These are phyloP conservation scores for Taphrina confusa DNA, from an alignment of 1,139 yeast species.

Conservation along the genomic window DNA sequence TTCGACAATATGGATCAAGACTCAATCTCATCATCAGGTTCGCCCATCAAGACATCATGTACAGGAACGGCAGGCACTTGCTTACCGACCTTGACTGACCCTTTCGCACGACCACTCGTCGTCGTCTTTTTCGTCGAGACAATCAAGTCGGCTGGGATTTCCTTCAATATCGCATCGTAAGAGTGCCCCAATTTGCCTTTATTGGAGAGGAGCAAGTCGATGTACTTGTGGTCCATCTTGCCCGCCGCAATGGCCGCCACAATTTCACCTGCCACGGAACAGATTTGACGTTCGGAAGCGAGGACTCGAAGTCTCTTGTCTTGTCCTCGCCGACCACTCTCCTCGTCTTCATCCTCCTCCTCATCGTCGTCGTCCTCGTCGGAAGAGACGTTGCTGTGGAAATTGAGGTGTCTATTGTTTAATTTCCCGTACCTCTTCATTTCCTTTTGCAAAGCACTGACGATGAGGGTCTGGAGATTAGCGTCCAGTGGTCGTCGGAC, in stretches of 20 bases:
- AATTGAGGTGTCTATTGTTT: conserved; percentile 3
- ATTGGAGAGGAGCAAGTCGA: conserved; percentile 20
- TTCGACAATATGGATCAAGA: too few species aligned
- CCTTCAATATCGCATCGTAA: conserved; percentile 31
- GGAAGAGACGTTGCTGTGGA: background rate
- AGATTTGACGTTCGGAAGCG: conserved; percentile 35
- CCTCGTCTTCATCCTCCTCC: conserved; percentile 29
- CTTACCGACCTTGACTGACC: background rate
- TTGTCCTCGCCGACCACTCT: background rate
- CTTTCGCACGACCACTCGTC: background rate
- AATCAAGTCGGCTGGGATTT: conserved; percentile 56
- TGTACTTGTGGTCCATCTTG: conserved; percentile 30
- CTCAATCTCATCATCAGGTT: conserved; percentile 16
- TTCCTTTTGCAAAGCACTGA: conserved; percentile 5
- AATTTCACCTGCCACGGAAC: conserved; percentile 39
- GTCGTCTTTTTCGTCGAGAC: background rate
- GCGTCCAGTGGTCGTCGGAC: conserved; percentile 5
- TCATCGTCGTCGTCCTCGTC: conserved; percentile 31
- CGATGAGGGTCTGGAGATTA: conserved; percentile 3
- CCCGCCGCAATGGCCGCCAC: conserved; percentile 39
- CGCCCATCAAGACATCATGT: conserved; percentile 3
- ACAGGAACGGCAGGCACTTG: background rate
- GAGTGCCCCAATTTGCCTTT: conserved; percentile 34
- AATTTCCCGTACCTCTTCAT: conserved; percentile 28
- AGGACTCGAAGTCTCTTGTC: background rate